Conservation (phyloP, 2,329 filamentous ascomycete species). For the Coniochaeta ligniaria region DNA sequence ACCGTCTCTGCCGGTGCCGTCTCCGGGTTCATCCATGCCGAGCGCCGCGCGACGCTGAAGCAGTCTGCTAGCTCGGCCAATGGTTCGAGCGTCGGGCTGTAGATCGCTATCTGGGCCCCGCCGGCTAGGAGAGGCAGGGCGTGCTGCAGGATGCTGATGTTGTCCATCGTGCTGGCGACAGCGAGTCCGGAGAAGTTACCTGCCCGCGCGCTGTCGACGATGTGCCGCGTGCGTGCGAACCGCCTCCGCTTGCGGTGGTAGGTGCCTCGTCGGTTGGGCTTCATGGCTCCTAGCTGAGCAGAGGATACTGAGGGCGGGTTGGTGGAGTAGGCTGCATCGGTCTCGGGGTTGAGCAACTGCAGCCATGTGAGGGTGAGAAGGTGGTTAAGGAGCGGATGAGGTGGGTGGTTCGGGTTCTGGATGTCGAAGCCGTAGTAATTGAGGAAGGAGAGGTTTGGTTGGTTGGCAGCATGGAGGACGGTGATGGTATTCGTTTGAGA, state of each 20-base stretch:
- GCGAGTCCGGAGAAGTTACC: slow-evolving; percentile 81
- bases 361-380: slow-evolving; percentile 87
- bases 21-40: slow-evolving; percentile 50
- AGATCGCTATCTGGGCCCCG: slow-evolving; percentile 79
- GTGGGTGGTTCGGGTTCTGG: slow-evolving; percentile 52
- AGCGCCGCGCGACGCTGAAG: slow-evolving; percentile 73
- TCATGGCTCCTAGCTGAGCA: slow-evolving; percentile 61
- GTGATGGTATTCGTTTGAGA: slow-evolving; percentile 71
- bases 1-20: slow-evolving; percentile 32
- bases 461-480: slow-evolving; percentile 71
- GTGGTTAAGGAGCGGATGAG: slow-evolving; percentile 76
- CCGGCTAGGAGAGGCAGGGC: slow-evolving; percentile 74
- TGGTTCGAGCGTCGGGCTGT: slow-evolving; percentile 74
- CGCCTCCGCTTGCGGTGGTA: slow-evolving; percentile 86
- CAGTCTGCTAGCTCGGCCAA: slow-evolving; percentile 71
- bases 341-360: slow-evolving; percentile 71
- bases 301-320: slow-evolving; percentile 54
- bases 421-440: slow-evolving; percentile 85
- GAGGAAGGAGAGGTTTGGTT: slow-evolving; percentile 80
- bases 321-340: slow-evolving; percentile 66
- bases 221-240: slow-evolving; percentile 64
- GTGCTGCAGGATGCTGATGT: slow-evolving; percentile 65
- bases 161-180: slow-evolving; percentile 76
- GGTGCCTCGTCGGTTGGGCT: slow-evolving; percentile 72
- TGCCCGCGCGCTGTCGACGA: slow-evolving; percentile 66